Base-by-base conservation (phyloP, 2,329 filamentous ascomycete genomes). In the Neonectria hederae region DNA sequence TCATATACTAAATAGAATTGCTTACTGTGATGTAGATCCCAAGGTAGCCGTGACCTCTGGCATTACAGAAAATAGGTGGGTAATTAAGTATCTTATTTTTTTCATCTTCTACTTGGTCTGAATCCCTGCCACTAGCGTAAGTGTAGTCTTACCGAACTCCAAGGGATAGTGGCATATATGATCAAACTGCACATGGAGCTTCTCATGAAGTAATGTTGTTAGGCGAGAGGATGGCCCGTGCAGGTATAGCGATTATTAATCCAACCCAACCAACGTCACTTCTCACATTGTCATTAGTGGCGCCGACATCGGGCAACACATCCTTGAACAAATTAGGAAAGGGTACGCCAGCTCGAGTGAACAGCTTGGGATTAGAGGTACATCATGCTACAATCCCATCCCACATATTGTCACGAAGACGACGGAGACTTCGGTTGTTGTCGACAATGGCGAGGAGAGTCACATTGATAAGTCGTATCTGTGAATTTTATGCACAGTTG, bases 121-220 rank as follows among this genome's bases (percentile, higher is more conserved):
- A n/a, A n/a, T n/a, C n/a, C n/a, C n/a, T n/a, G n/a, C n/a, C n/a
- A n/a, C n/a, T n/a, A n/a, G n/a, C n/a, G n/a, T n/a, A n/a, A n/a
- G n/a, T n/a, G n/a, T n/a, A n/a, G n/a, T n/a, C n/a, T n/a, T n/a
- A n/a, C n/a, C n/a, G n/a, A n/a, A n/a, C n/a, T n/a, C n/a, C n/a
- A n/a, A n/a, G n/a, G n/a, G n/a, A n/a, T n/a, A 0, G 76, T 85
- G 3, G 83, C 82, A 2, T 86, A 85, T 66, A 79, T 84, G 26
- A 78, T 85, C 56, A 86, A 86, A 64, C 79, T 86, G 17, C 81
- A 86, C 66, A 85, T 86, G 66, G 84, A 86, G 66, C 79, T 86
- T 70, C 79, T 80, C 21, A 85, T 86, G 83, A 14, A 54, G 67
- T 5, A 45, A 58, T 2, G 43, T 35, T 1, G 9, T 22, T 1